Evolutionary conservation across 208 protist species (phyloP), one percentile per base, ranked within the genome.

Genomic region (Phytomonas sp.): DNA sequence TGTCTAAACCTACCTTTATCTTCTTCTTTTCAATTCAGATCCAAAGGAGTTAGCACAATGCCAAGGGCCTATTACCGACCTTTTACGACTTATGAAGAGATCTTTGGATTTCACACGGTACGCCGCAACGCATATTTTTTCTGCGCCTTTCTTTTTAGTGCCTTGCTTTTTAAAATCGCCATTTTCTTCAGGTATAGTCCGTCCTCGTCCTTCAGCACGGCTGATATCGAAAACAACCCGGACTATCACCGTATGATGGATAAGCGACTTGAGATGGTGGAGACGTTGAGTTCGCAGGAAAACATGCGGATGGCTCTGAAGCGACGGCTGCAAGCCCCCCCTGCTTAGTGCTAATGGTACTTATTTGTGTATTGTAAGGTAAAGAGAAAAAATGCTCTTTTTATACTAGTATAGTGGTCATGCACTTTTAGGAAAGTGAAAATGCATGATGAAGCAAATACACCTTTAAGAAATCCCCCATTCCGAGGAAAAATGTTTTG

Each of bases 31-130:
- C 4, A 32, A 30, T 3, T 32, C 69, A 34, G 4, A 45, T 72
- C n/a, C 34, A 33, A 67, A 42, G 60, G 40, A 49, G 14, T 49
- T 49, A 49, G 14, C 40, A 6, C 23, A 31, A 94, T 94, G 89
- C 89, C 89, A 4, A 81, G 89, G 31, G 89, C 86, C 16, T 91
- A 92, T 64, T 92, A 92, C 79, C 85, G 84, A 34, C 89, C 89
- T 16, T 92, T 91, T 70, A 94, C 89, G 36, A 77, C 81, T 6
- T 92, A 92, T 60, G 89, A 94, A 74, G 86, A 94, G 79, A 84
- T 75, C 19, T 74, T 94, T 6, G 86, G 89, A 33, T 94, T 89
- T 70, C 84, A 85, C 68, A 77, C 71, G 12, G 78, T 83, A 37
- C 78, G 76, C 31, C 81, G 84, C 10, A 94, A 89, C 73, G 84